phyloP scores from a whole-genome alignment of 2,329 filamentous ascomycete species.

The Thermomyces lanuginosus region DNA sequence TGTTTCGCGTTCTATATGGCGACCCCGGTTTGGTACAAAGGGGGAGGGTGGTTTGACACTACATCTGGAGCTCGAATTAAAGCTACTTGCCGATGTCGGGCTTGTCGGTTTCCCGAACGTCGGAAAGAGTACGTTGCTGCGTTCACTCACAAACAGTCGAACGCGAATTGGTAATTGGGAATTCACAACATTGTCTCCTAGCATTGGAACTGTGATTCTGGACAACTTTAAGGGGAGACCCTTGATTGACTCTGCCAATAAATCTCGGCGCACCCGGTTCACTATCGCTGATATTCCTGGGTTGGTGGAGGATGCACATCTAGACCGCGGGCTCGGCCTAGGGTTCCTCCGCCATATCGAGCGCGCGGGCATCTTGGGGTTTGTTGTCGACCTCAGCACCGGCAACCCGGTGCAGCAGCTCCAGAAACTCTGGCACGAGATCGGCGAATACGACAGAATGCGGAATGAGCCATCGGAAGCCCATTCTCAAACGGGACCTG shows the following conservation, averaged over 20 bases:
- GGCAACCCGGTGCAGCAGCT: conserved; percentile 67
- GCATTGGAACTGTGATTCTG: conserved; percentile 87
- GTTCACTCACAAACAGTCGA: conserved; percentile 73
- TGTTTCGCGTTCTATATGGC: conserved; percentile 52
- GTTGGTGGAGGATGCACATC: conserved; percentile 77
- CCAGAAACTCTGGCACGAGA: conserved; percentile 74
- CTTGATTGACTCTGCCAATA: conserved; percentile 27
- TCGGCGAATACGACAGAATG: conserved; percentile 70
- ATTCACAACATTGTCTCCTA: conserved; percentile 88
- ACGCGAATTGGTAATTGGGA: conserved; percentile 88
- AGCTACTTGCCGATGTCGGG: conserved; percentile 86
- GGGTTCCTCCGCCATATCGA: conserved; percentile 90
- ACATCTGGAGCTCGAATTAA: conserved; percentile 74
- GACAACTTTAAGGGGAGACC: conserved; percentile 73
- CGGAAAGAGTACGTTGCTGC: conserved; percentile 82
- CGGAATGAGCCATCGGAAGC: conserved; percentile 52
- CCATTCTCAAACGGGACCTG: conserved; percentile 45
- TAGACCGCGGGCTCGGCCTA: conserved; percentile 79
- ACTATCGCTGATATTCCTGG: conserved; percentile 94
- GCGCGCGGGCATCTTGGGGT: conserved; percentile 78
- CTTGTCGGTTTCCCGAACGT: conserved; percentile 91
- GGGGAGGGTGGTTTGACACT: conserved; percentile 67
- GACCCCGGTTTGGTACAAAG: conserved; percentile 75
- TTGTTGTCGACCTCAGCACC: conserved; percentile 72
- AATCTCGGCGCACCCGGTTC: conserved; percentile 56